Conservation (phyloP, 352 stramenopile species). For the Phytophthora citrophthora region DNA sequence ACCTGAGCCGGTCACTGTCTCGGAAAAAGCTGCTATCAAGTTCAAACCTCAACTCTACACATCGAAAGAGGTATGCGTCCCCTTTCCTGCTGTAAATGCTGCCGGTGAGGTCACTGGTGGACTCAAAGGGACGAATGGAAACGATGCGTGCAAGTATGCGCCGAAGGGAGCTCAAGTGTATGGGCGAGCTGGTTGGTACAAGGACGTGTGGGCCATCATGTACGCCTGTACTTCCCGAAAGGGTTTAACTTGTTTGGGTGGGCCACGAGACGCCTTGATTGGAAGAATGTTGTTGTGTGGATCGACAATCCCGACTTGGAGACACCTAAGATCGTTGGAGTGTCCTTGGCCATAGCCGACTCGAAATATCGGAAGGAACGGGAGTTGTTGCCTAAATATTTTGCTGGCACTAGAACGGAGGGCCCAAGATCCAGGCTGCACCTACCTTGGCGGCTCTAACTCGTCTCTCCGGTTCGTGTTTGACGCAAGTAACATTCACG, state of each 20-base stretch:
- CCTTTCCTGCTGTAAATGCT: slow-evolving; percentile 9
- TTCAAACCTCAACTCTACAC: slow-evolving; percentile 1
- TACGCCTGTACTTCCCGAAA: slow-evolving; percentile 25
- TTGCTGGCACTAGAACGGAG: neutral
- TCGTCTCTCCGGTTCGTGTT: neutral
- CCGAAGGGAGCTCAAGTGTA: slow-evolving; percentile 16
- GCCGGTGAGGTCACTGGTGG: neutral
- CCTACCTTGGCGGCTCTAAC: neutral
- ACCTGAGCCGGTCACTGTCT: neutral
- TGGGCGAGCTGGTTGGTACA: slow-evolving; percentile 1
- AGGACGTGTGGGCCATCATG: slow-evolving; percentile 7
- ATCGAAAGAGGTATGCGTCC: neutral
- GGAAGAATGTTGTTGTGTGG: slow-evolving; percentile 15
- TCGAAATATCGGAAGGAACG: neutral
- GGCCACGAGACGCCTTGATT: slow-evolving; percentile 5
- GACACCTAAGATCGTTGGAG: neutral
- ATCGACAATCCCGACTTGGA: neutral
- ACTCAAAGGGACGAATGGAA: slow-evolving; percentile 1
- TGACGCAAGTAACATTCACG: neutral
- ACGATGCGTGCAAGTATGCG: slow-evolving; percentile 4
- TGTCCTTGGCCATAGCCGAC: slow-evolving; percentile 2
- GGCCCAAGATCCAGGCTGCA: no score
- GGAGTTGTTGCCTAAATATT: neutral
- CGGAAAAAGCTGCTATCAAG: slow-evolving; percentile 8
- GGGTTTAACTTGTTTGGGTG: neutral